Percentiles rank a stretch among this genome's conserved stretches.
Conservation (phyloP, 176 grass and related monocot species). For the Oryza longistaminata region DNA sequence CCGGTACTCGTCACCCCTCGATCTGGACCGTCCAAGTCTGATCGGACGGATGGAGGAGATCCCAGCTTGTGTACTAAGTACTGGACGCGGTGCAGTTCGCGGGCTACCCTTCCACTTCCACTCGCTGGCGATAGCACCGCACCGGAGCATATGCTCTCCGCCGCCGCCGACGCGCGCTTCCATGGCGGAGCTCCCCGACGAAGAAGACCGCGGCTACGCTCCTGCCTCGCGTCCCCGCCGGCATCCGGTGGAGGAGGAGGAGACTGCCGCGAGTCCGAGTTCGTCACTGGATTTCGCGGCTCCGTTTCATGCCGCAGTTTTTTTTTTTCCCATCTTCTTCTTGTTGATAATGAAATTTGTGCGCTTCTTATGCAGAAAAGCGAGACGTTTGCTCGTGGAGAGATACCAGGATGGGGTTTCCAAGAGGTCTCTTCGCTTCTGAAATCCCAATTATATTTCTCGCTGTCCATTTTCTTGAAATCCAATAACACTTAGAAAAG, state of each 20-base stretch:
- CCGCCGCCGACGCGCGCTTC: constrained; percentile 24
- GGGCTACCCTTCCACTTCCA: constrained; percentile 14
- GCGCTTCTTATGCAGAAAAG: constrained; percentile 43
- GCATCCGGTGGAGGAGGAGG: not conserved
- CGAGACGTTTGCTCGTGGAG: constrained; percentile 60
- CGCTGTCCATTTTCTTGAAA: not conserved
- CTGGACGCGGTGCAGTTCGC: not conserved
- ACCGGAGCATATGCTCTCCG: constrained; percentile 44
- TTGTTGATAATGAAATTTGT: not conserved
- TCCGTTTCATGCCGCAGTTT: not conserved
- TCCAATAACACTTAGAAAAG: too few relatives aligned
- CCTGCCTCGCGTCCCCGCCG: constrained; percentile 4
- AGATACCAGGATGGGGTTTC: constrained; percentile 60
- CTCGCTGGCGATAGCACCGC: constrained; percentile 9
- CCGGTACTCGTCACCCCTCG: not conserved
- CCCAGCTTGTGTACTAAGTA: not conserved
- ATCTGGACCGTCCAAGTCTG: not conserved
- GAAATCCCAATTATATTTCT: not conserved
- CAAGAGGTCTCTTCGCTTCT: constrained; percentile 61
- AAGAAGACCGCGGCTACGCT: not conserved
- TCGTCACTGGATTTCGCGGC: not conserved
- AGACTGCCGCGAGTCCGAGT: constrained; percentile 28
- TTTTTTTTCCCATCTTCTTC: too few relatives aligned
- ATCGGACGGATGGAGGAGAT: too few relatives aligned
- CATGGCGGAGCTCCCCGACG: not conserved